A percentile compares a stretch with the other conserved stretches of the same genome.
These are phyloP conservation scores for Triglochin maritima DNA, from an alignment of 106 monocot species.

Conservation along the genomic window DNA sequence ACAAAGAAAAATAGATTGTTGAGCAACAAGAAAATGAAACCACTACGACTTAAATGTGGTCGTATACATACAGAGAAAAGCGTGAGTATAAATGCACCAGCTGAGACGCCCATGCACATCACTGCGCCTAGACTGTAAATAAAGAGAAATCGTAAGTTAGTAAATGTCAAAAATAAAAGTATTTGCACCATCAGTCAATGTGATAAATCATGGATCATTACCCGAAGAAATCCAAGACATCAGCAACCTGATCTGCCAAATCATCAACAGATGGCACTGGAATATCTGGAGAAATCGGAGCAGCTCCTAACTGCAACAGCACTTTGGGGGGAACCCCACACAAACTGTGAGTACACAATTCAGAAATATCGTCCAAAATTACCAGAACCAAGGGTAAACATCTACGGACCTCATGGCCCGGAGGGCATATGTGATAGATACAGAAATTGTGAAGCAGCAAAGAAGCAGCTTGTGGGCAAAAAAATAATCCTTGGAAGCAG, in stretches of 20 bases:
- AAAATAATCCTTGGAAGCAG: slow-evolving; percentile 69
- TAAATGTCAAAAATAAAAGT: neutral
- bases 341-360: slow-evolving; percentile 8
- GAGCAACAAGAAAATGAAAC: neutral
- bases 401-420: slow-evolving; percentile 59
- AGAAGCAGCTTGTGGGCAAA: slow-evolving; percentile 49
- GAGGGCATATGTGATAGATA: slow-evolving; percentile 60
- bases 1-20: neutral
- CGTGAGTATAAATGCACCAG: slow-evolving; percentile 58
- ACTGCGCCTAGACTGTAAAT: slow-evolving; percentile 38
- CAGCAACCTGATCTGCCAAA: slow-evolving; percentile 78
- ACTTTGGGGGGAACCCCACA: slow-evolving; percentile 14
- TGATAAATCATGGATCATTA: slow-evolving; percentile 19
- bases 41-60: neutral
- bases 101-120: slow-evolving; percentile 54
- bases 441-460: slow-evolving; percentile 73
- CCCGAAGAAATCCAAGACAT: slow-evolving; percentile 87
- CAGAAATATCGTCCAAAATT: neutral
- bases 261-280: slow-evolving; percentile 72
- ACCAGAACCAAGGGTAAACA: neutral
- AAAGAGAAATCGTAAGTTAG: neutral
- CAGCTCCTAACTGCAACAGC: slow-evolving; percentile 74
- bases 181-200: neutral
- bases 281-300: slow-evolving; percentile 60
- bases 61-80: slow-evolving; percentile 42